Evolutionary conservation across 495 filamentous ascomycete genomes (phyloP), one percentile per base, ranked within the genome.

Genomic region (Hypomontagnella monticulosa): DNA sequence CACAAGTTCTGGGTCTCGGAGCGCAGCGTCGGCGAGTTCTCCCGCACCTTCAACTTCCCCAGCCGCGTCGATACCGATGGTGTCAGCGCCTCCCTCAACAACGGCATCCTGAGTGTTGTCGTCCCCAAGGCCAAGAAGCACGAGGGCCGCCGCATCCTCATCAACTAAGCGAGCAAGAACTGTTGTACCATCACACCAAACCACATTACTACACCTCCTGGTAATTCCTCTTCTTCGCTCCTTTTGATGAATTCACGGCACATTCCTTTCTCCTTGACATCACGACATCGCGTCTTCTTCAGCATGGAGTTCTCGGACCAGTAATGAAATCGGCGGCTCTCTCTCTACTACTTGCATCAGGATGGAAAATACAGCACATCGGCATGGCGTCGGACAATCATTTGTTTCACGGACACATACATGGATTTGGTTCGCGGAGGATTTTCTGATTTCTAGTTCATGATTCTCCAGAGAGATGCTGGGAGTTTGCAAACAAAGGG

Each of bases 1-100:
- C 76, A 78, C 70, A 88, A 85, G 76, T 96, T 88, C 80, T 95
- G 91, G 92, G 83, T 89, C 41, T 83, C 83, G 20, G 94, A 98
- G 83, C 89, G 93, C 66, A 86, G 80, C 6, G 79, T 92, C 51
- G 94, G 93, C 65, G 82, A 90, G 51, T 98, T 97, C 82, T 81
- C 85, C 34, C 86, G 93, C 53, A 81, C 80, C 20, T 97, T 97
- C 81, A 84, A 72, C 53, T 97, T 98, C 83, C 86, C 92, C 0
- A 74, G 73, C 6, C 83, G 85, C 9, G 84, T 97, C 33, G 87
- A 97, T 73, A 87, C 92, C 66, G 90, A 97, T 43, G 74, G 61
- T 11, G 93, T 97, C 55, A 88, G 80, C 63, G 94, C 93, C 10
- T 85, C 76, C 49, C 71, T 94, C 70, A 89, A 88, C 78, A 86